Base-by-base conservation (phyloP, 257 asterid genomes). In the Plantago ovata region DNA sequence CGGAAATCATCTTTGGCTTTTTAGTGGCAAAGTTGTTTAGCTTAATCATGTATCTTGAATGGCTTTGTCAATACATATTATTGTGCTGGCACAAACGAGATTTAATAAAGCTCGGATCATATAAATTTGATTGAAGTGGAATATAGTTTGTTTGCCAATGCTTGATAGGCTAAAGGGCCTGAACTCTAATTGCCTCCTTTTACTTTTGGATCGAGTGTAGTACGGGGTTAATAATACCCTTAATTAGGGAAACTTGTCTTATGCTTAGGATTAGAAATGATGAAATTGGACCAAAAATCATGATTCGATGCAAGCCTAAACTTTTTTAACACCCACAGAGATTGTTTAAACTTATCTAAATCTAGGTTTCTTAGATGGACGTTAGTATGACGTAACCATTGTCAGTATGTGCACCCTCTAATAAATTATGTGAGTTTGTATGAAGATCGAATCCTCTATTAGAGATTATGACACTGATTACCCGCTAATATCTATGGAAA, bases 221-320 rank as follows among this genome's bases (percentile, higher is more conserved):
- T n/a, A n/a, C n/a, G n/a, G n/a, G n/a, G n/a, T n/a, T 28, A 4
- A 9, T 16, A 22, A 22, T 50, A 20, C 15, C 36, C 15, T 49
- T 50, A 4, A 50, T 50, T 50, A 50, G 56, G 56, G 56, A 50
- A n/a, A 20, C 15, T 49, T 21, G 55, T 49, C 55, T 19, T 32
- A 11, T 28, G 12, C 19, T 18, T 19, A 6, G 13, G 23, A 11
- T 7, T 48, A 28, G 20, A 48, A 48, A 48, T 48, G n/a, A 46
- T 46, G 24, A 12, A 8, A 28, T 28, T 47, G 53, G 32, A 48
- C 53, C 22, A 19, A 9, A 16, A 48, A 19, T 28, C 23, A 16
- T 15, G 28, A 28, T 28, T 3, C 36, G 7, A n/a, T n/a, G n/a
- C n/a, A n/a, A n/a, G n/a, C n/a, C n/a, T n/a, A n/a, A n/a, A n/a